Base-by-base conservation (phyloP, 805 yeast genomes). In the Allodekkera sacchari region DNA sequence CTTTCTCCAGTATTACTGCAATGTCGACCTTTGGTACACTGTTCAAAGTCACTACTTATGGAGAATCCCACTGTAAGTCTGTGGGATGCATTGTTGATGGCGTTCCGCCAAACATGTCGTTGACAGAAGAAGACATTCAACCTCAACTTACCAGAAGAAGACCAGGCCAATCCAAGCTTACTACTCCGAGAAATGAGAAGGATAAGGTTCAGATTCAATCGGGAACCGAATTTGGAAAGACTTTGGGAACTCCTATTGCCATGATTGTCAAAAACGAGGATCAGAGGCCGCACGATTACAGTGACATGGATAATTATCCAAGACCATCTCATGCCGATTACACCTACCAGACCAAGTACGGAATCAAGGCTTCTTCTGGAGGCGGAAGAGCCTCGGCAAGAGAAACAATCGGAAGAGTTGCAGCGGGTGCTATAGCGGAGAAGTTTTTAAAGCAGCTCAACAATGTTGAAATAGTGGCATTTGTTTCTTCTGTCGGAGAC, bases 81-180 rank as follows among this genome's bases (percentile, higher is more conserved):
- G 98, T 92, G 25, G 98, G 98, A 20, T 92, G 97, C 62, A 92
- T 92, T 39, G 96, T 92, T 24, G 98, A 92, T 47, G 98, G 98
- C 37, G 92, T 87, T 25, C 98, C 98, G 19, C 96, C 98, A 18
- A 95, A 95, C 20, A 68, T 92, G 73, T 69, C 75, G 6, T 71
- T 92, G 33, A 70, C 81, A 12, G 96, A 84, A 58, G 75, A 64
- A 5, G 97, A 92, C 52, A 73, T 92, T 44, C 98, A 92, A 64
- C 95, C 96, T 12, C 98, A 92, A 66, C 64, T 92, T 47, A 78
- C 94, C 15, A 77, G 98, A 64, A 81, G 98, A 69, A 80, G 98
- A 63, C 98, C 98, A 2, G 98, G 98, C 31, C 98, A 92, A 62
- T 75, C 88, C 30, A 82, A 81, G 42, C 64, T 92, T 37, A 74